Conservation (phyloP, 257 asterid species). For the Hygrophila difformis region DNA sequence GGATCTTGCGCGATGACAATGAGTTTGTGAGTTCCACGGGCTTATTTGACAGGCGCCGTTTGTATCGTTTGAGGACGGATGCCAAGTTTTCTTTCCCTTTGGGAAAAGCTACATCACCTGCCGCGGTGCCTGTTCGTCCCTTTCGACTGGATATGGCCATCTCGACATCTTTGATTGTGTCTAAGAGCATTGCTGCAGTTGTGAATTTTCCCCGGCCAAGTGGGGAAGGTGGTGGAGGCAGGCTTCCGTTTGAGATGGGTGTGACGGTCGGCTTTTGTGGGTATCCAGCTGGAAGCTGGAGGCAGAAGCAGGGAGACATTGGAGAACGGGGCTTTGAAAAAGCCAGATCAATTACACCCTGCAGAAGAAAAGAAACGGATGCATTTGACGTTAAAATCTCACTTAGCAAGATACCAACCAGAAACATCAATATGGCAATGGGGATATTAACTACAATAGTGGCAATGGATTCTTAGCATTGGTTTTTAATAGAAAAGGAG, state of each 20-base stretch:
- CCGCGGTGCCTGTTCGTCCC: slow-evolving; percentile 97
- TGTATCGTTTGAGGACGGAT: slow-evolving; percentile 88
- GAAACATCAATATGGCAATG: no score
- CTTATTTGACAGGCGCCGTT: slow-evolving; percentile 42
- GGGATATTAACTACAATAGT: no score
- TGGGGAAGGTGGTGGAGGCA: slow-evolving; percentile 34
- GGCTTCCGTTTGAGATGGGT: slow-evolving; percentile 38
- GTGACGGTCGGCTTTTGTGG: slow-evolving; percentile 51
- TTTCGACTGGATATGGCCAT: slow-evolving; percentile 71
- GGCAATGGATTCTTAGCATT: no score
- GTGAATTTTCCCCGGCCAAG: slow-evolving; percentile 65
- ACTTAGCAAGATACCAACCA: neutral
- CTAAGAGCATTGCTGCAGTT: slow-evolving; percentile 60
- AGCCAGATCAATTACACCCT: slow-evolving; percentile 85
- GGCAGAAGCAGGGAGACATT: slow-evolving; percentile 79
- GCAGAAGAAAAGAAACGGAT: neutral
- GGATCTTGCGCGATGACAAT: no score
- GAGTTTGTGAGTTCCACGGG: neutral
- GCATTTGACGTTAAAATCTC: neutral
- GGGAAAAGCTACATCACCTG: slow-evolving; percentile 96
- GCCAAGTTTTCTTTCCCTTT: slow-evolving; percentile 87
- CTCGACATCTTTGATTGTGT: slow-evolving; percentile 69
- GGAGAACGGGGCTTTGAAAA: slow-evolving; percentile 71
- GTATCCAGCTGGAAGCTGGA: slow-evolving; percentile 64
- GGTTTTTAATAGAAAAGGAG: no score